Conservation (phyloP, 2,329 filamentous ascomycete species). For the Leptosphaerulina australis region DNA sequence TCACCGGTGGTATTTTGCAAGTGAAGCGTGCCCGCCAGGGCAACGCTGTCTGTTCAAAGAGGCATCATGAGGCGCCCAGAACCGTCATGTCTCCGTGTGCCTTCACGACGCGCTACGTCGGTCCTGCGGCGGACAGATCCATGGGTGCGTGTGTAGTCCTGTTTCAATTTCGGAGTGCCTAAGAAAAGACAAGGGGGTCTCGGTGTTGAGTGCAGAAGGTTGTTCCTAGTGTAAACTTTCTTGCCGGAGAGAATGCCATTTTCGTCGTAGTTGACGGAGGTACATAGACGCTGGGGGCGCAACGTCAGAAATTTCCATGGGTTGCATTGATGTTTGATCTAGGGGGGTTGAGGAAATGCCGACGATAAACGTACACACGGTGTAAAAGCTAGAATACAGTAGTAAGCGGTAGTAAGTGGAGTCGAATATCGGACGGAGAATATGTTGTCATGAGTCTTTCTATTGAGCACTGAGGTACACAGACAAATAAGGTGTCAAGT, state of each 20-base stretch:
- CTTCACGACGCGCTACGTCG: constrained; percentile 3
- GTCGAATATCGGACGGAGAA: not conserved
- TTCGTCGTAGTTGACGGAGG: constrained; percentile 1
- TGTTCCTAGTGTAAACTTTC: not conserved
- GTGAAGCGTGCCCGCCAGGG: not conserved
- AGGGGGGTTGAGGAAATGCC: not conserved
- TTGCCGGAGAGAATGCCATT: constrained; percentile 3
- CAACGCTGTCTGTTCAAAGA: not conserved
- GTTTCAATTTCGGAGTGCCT: too few relatives aligned
- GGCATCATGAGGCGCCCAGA: not conserved
- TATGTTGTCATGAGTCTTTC: constrained; percentile 16
- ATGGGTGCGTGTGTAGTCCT: constrained; percentile 3
- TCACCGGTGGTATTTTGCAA: constrained; percentile 2
- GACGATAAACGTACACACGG: constrained; percentile 4
- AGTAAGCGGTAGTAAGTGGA: not conserved
- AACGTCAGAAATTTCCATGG: constrained; percentile 6
- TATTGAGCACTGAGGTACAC: constrained; percentile 19
- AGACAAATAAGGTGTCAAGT: constrained; percentile 8
- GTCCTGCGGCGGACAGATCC: constrained; percentile 9
- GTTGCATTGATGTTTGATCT: constrained; percentile 1
- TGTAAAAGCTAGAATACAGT: not conserved
- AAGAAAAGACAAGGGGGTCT: too few relatives aligned
- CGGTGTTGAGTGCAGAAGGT: not conserved
- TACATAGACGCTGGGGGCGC: not conserved
- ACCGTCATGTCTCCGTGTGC: not conserved